Percentiles rank a stretch among this genome's conserved stretches.
phyloP scores from a whole-genome alignment of 345 rosid genomes.

The Hirschfeldia incana region DNA sequence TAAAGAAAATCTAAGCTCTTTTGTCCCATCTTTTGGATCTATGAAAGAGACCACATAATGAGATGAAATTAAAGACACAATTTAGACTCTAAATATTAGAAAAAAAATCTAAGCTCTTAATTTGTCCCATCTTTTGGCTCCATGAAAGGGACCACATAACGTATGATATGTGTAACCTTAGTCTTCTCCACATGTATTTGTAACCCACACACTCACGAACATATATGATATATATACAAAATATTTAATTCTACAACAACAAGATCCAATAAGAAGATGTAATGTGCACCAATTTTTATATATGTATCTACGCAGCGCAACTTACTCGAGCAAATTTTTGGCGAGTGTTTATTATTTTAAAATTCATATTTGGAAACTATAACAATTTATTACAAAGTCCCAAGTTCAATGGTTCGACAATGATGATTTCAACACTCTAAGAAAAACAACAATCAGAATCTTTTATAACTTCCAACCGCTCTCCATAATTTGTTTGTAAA shows the following conservation, averaged over 20 bases:
- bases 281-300: slow-evolving; percentile 13
- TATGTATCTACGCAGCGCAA: not conserved
- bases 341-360: not conserved
- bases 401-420: slow-evolving; percentile 19
- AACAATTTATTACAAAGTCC: not conserved
- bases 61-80: not conserved
- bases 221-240: not conserved
- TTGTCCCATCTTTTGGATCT: too few species aligned
- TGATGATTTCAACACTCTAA: not conserved
- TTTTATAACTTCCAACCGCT: not conserved
- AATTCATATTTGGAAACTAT: slow-evolving; percentile 5
- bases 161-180: slow-evolving; percentile 29
- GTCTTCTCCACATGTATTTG: slow-evolving; percentile 13
- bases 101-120: not conserved
- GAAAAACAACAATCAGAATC: not conserved
- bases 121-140: slow-evolving; percentile 40
- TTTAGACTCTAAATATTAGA: not conserved
- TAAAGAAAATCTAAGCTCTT: too few species aligned
- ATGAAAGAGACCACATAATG: too few species aligned
- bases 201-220: slow-evolving; percentile 21
- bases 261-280: slow-evolving; percentile 31
- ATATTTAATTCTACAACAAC: slow-evolving; percentile 6
- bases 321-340: slow-evolving; percentile 9
- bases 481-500: not conserved
- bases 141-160: slow-evolving; percentile 36